These are phyloP conservation scores for Wickerhamiella qilinensis DNA, from an alignment of 805 yeast species.

Conservation along the genomic window DNA sequence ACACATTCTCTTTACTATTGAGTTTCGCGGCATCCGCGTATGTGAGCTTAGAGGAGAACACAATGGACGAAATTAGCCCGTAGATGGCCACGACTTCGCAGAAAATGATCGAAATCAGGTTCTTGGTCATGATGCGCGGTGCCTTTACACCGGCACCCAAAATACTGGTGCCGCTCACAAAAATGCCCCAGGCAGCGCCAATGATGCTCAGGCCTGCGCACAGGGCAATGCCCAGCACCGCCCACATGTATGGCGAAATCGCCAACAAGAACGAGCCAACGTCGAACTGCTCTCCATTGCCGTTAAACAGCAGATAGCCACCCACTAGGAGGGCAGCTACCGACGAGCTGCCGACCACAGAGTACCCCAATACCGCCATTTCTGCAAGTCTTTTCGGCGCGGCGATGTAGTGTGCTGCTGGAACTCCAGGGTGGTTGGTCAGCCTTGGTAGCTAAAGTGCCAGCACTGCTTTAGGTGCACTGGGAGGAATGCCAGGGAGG, in stretches of 20 bases:
- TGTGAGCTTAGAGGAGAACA: constrained; percentile 75
- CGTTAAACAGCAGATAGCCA: constrained; percentile 47
- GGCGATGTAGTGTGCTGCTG: too few relatives aligned
- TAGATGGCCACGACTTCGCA: constrained; percentile 99
- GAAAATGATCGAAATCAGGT: constrained; percentile 88
- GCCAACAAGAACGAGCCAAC: constrained; percentile 74
- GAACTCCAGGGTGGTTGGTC: too few relatives aligned
- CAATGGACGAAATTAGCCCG: constrained; percentile 95
- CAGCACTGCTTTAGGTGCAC: too few relatives aligned
- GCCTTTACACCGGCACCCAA: constrained; percentile 97
- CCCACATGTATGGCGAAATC: constrained; percentile 96
- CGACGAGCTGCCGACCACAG: constrained; percentile 6
- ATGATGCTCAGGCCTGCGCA: constrained; percentile 91
- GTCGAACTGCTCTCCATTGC: constrained; percentile 82
- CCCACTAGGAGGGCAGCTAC: constrained; percentile 11
- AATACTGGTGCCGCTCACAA: constrained; percentile 85
- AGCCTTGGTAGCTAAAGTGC: too few relatives aligned
- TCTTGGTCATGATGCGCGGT: constrained; percentile 94
- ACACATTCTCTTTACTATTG: constrained; percentile 67
- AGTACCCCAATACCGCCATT: constrained; percentile 4
- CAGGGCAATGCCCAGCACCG: constrained; percentile 68
- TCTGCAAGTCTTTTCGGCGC: too few relatives aligned
- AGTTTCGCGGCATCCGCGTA: constrained; percentile 45
- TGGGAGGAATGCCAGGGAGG: too few relatives aligned
- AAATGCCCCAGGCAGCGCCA: constrained; percentile 99